A percentile compares a stretch with the other conserved stretches of the same genome.
These are phyloP conservation scores for Westerdykella aurantiaca DNA, from an alignment of 2,329 filamentous ascomycete species.

Conservation along the genomic window DNA sequence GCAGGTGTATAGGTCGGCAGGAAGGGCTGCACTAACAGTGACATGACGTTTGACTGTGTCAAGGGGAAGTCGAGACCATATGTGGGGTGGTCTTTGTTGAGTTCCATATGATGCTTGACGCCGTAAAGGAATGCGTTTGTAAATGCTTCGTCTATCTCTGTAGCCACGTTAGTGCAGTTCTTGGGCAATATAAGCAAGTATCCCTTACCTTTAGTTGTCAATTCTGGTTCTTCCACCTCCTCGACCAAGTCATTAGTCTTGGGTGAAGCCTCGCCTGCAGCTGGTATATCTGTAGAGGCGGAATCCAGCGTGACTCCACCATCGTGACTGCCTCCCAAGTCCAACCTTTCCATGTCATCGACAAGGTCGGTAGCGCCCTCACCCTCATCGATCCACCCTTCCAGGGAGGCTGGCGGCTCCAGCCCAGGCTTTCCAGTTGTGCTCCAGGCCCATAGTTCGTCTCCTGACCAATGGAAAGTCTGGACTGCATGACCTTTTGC, in stretches of 20 bases:
- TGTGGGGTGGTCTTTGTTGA: constrained; percentile 47
- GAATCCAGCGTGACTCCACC: constrained; percentile 43
- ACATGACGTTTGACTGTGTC: constrained; percentile 58
- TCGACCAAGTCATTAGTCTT: constrained; percentile 30
- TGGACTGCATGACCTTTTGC: constrained; percentile 60
- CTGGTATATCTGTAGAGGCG: constrained; percentile 22
- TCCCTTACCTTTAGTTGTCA: constrained; percentile 52
- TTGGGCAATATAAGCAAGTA: background rate
- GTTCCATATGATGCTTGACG: constrained; percentile 54
- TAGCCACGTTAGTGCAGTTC: constrained; percentile 2
- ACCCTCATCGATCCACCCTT: constrained; percentile 45
- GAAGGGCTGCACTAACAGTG: constrained; percentile 60
- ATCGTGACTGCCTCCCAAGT: constrained; percentile 41
- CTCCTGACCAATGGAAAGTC: constrained; percentile 61
- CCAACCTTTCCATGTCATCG: constrained; percentile 39
- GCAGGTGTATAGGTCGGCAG: constrained; percentile 54
- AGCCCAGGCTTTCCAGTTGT: constrained; percentile 49
- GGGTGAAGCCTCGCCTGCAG: constrained; percentile 32
- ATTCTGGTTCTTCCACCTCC: constrained; percentile 43
- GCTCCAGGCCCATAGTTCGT: constrained; percentile 64
- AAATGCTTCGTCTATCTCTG: constrained; percentile 63
- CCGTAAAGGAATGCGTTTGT: constrained; percentile 59
- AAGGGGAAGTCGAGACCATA: constrained; percentile 58
- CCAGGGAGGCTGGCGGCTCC: constrained; percentile 48
- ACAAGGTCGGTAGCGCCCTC: constrained; percentile 31